Conservation (phyloP, 257 asterid species). For the Solanum pimpinellifolium region DNA sequence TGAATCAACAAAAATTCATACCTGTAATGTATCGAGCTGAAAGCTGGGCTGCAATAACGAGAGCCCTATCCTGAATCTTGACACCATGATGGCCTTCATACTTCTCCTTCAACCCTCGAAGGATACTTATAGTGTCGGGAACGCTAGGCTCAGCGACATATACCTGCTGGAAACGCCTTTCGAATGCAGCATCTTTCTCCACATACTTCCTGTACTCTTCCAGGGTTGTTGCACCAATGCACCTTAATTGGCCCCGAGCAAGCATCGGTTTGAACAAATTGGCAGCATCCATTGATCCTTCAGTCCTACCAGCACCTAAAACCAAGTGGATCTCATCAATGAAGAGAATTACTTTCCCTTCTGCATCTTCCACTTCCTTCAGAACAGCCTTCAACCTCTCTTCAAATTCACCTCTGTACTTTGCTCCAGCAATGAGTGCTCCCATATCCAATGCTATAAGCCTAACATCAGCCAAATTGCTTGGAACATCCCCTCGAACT, state of each 20-base stretch:
- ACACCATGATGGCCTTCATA: constrained; percentile 82
- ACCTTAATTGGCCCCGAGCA: constrained; percentile 59
- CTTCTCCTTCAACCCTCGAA: constrained; percentile 66
- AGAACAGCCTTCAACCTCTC: constrained; percentile 60
- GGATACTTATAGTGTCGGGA: constrained; percentile 44
- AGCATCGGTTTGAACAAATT: constrained; percentile 74
- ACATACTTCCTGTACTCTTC: constrained; percentile 65
- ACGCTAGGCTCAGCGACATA: constrained; percentile 66
- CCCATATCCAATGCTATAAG: constrained; percentile 72
- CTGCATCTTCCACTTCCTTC: constrained; percentile 70
- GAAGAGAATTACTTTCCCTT: constrained; percentile 57
- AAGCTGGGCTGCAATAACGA: constrained; percentile 52
- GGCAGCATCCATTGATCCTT: constrained; percentile 74
- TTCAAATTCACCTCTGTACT: constrained; percentile 70
- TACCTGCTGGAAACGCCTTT: constrained; percentile 73
- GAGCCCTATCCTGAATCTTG: constrained; percentile 61
- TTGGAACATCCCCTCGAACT: constrained; percentile 48
- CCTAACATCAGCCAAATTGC: constrained; percentile 65
- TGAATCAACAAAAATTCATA: neutral
- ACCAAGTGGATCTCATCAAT: constrained; percentile 63
- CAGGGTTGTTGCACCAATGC: constrained; percentile 61
- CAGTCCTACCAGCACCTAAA: constrained; percentile 61
- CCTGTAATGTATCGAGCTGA: constrained; percentile 65
- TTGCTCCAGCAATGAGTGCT: constrained; percentile 58
- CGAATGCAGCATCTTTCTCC: constrained; percentile 72